These are phyloP conservation scores for Leccinum fibrillosum DNA, from an alignment of 768 basidiomycete species.

Conservation along the genomic window DNA sequence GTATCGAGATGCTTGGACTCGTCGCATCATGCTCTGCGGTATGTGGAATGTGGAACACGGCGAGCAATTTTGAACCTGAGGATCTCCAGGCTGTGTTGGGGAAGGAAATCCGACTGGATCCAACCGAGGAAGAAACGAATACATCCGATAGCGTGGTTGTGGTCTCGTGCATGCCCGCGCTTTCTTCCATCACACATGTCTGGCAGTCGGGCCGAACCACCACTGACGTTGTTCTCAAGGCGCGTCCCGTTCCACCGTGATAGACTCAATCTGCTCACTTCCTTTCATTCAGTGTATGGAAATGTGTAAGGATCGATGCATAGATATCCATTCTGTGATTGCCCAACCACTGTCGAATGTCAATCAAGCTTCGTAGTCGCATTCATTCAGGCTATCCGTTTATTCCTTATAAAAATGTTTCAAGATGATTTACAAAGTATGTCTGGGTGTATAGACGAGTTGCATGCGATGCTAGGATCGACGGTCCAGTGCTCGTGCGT, in stretches of 20 bases:
- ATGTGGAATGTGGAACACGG: slow-evolving; percentile 18
- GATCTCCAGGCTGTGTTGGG: slow-evolving; percentile 50
- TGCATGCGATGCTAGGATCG: not conserved
- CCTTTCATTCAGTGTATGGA: slow-evolving; percentile 58
- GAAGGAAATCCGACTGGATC: slow-evolving; percentile 73
- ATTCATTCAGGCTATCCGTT: slow-evolving; percentile 21
- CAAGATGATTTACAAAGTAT: not conserved
- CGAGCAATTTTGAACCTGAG: slow-evolving; percentile 2
- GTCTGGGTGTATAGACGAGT: not conserved
- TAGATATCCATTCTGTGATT: slow-evolving; percentile 72
- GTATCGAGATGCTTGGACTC: slow-evolving; percentile 87
- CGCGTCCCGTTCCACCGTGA: slow-evolving; percentile 36
- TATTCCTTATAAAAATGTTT: not conserved
- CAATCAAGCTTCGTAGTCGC: slow-evolving; percentile 10
- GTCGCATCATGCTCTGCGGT: slow-evolving; percentile 84
- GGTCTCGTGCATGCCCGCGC: slow-evolving; percentile 83
- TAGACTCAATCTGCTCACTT: not conserved
- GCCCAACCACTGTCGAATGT: slow-evolving; percentile 59
- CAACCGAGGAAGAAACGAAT: slow-evolving; percentile 64
- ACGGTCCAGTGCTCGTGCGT: not conserved
- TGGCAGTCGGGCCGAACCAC: slow-evolving; percentile 78
- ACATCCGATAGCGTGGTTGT: slow-evolving; percentile 65
- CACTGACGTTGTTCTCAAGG: slow-evolving; percentile 50
- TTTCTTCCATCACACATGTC: slow-evolving; percentile 78
- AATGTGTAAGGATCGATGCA: slow-evolving; percentile 65